Base-by-base conservation (phyloP, 345 rosid species). In the Euphorbia lathyris region DNA sequence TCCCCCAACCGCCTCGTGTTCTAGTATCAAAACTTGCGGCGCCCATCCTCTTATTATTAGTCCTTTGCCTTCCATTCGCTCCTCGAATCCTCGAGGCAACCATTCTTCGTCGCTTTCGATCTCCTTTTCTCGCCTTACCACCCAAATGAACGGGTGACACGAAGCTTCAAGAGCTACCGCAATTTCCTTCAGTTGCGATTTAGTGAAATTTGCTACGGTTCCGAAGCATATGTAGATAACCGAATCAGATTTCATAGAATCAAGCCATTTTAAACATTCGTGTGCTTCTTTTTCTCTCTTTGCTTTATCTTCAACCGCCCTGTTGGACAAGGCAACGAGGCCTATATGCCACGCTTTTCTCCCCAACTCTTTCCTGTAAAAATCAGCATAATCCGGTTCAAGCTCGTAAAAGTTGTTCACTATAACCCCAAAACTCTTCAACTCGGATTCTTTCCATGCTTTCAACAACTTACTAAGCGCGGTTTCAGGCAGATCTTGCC, bases 161-260 rank as follows among this genome's bases (percentile, higher is more conserved):
- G 78, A 77, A 14, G 79, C 72, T 66, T 77, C 87, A 27, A 83
- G 76, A 1, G 80, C 84, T 6, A 42, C 4, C 9, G 80, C 84
- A 9, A 82, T 72, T 71, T 85, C 84, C 9, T 29, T 67, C 9
- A 78, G 72, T 65, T 83, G 86, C 45, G 68, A 1, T 8, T 50
- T 52, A 26, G 4, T 36, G 45, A 83, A 84, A 30, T 66, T 64
- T 7, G 72, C 58, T 2, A 59, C 17, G 22, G 74, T 84, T 3
- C 85, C 85, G 0, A 84, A 79, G 58, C 83, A 77, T 1, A 79
- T 16, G 22, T 82, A 84, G 27, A 84, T 61, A 29, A 84, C 82
- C 6, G 87, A 82, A 43, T 65, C 60, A 19, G 74, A 77, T 58
- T 72, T 3, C 73, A 73, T 81, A 0, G 76, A 63, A 60, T 79